phyloP scores from a whole-genome alignment of 305 asterid species.

The Plantago coronopus region DNA sequence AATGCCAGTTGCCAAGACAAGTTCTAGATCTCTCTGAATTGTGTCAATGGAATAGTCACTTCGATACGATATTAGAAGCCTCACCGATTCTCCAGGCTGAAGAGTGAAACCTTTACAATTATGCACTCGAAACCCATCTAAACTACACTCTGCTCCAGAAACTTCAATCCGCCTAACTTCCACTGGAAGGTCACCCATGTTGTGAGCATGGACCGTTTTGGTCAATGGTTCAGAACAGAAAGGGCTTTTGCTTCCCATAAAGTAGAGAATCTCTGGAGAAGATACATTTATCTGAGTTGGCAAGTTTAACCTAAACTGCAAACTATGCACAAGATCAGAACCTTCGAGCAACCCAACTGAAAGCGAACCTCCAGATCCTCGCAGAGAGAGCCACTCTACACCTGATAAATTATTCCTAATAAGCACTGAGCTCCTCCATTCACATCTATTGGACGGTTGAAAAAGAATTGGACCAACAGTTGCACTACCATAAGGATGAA shows the following conservation, averaged over 20 bases:
- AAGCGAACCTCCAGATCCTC: conserved; percentile 71
- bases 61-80: conserved; percentile 54
- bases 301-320: conserved; percentile 59
- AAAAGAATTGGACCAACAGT: conserved; percentile 77
- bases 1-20: conserved; percentile 66
- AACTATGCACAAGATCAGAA: conserved; percentile 42
- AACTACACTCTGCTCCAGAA: conserved; percentile 74
- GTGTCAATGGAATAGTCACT: conserved; percentile 63
- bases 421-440: conserved; percentile 75
- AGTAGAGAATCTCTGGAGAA: conserved; percentile 34
- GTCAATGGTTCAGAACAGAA: conserved; percentile 49
- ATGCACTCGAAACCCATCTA: conserved; percentile 65
- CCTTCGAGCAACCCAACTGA: conserved; percentile 68
- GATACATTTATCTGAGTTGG: conserved; percentile 38
- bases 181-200: conserved; percentile 72
- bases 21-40: conserved; percentile 74
- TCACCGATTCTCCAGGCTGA: conserved; percentile 64
- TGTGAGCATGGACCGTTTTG: conserved; percentile 74
- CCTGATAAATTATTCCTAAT: conserved; percentile 87
- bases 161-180: conserved; percentile 53
- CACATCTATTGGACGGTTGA: conserved; percentile 78
- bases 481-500: conserved; percentile 60
- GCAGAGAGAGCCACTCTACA: conserved; percentile 75
- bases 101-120: conserved; percentile 64
- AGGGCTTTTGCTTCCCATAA: conserved; percentile 31